A percentile compares a stretch with the other conserved stretches of the same genome.
phyloP scores from a whole-genome alignment of 306 rosid genomes.

The Vigna mungo region DNA sequence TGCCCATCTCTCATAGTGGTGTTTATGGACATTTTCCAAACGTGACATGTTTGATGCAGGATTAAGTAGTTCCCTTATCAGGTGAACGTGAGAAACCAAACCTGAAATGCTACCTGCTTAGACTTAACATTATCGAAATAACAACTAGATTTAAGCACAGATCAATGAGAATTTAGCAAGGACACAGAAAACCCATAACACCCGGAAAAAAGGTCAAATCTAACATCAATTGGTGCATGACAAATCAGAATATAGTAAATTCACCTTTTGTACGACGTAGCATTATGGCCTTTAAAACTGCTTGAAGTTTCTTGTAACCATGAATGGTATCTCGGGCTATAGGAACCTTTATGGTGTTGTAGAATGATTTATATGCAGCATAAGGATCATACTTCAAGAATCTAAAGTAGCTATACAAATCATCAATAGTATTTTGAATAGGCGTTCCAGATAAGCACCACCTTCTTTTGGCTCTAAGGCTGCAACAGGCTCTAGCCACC shows the following conservation, averaged over 20 bases:
- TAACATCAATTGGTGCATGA: slow-evolving; percentile 29
- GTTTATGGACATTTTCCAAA: not conserved
- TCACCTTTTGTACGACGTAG: slow-evolving; percentile 98
- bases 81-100: not conserved
- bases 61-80: slow-evolving; percentile 10
- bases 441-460: slow-evolving; percentile 99
- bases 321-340: slow-evolving; percentile 84
- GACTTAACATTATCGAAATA: slow-evolving; percentile 5
- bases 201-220: slow-evolving; percentile 12
- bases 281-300: slow-evolving; percentile 98
- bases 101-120: not conserved
- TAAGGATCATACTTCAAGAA: slow-evolving; percentile 96
- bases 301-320: slow-evolving; percentile 98
- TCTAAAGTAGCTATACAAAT: slow-evolving; percentile 94
- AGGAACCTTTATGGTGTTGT: slow-evolving; percentile 83
- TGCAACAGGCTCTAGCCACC: slow-evolving; percentile 98
- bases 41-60: not conserved
- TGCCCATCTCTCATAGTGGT: not conserved
- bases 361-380: slow-evolving; percentile 87
- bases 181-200: slow-evolving; percentile 26
- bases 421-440: slow-evolving; percentile 92
- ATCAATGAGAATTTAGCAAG: slow-evolving; percentile 31
- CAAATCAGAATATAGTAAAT: slow-evolving; percentile 26
- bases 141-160: not conserved
- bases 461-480: slow-evolving; percentile 96